Percentiles rank a stretch among this genome's conserved stretches.
Conservation (phyloP, 2,329 filamentous ascomycete species). For the Penicillium sp. region DNA sequence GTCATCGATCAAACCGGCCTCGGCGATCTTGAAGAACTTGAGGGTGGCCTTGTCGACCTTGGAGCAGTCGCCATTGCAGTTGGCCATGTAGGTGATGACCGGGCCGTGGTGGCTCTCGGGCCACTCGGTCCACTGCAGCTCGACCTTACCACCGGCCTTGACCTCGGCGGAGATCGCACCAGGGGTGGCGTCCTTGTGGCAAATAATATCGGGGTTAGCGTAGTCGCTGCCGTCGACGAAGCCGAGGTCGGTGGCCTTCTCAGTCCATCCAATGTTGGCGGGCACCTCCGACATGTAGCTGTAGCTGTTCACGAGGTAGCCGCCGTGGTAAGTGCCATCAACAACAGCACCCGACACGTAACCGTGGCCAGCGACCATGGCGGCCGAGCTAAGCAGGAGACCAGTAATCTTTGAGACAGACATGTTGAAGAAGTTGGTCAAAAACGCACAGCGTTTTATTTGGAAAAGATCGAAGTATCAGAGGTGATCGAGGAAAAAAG, state of each 20-base stretch:
- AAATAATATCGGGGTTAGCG: constrained; percentile 56
- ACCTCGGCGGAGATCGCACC: constrained; percentile 54
- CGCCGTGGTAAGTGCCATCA: constrained; percentile 38
- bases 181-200: constrained; percentile 58
- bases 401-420: constrained; percentile 35
- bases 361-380: constrained; percentile 41
- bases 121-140: constrained; percentile 64
- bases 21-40: constrained; percentile 64
- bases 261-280: constrained; percentile 55
- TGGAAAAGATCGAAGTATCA: constrained; percentile 18
- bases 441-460: constrained; percentile 34
- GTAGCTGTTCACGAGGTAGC: constrained; percentile 41
- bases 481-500: constrained; percentile 19
- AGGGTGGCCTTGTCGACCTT: constrained; percentile 53
- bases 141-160: constrained; percentile 58
- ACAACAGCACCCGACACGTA: constrained; percentile 37
- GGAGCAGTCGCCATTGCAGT: constrained; percentile 57
- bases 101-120: constrained; percentile 64
- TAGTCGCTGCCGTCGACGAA: constrained; percentile 52
- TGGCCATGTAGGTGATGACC: constrained; percentile 63
- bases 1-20: constrained; percentile 51
- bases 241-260: constrained; percentile 52
- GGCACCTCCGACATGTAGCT: constrained; percentile 39
- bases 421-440: constrained; percentile 25
- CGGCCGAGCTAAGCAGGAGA: constrained; percentile 35